Conservation (phyloP, 768 basidiomycete species). For the Amanita phalloides region DNA sequence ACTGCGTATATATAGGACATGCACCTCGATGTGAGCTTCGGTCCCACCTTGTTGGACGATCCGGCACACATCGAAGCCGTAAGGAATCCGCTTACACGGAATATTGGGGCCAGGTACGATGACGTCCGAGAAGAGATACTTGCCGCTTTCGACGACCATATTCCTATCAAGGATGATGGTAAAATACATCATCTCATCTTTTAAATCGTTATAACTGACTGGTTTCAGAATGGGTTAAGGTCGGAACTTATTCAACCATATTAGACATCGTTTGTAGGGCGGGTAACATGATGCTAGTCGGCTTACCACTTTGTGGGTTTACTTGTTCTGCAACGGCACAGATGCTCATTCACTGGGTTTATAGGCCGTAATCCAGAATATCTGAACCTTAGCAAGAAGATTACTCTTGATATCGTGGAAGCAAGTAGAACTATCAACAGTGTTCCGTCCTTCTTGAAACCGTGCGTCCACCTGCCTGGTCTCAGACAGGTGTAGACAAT, state of each 20-base stretch:
- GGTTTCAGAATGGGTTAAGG: constrained; percentile 9
- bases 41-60: constrained; percentile 11
- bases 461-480: constrained; percentile 7
- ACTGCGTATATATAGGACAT: constrained; percentile 11
- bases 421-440: constrained; percentile 12
- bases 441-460: constrained; percentile 15
- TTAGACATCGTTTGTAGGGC: constrained; percentile 14
- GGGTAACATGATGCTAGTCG: constrained; percentile 15
- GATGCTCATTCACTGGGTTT: not conserved
- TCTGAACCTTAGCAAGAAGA: constrained; percentile 5
- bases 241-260: constrained; percentile 8
- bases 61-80: constrained; percentile 12
- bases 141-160: constrained; percentile 11
- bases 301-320: constrained; percentile 15
- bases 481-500: not conserved
- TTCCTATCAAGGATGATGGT: constrained; percentile 1
- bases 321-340: not conserved
- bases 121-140: constrained; percentile 16
- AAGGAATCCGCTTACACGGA: constrained; percentile 16
- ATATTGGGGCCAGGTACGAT: constrained; percentile 15
- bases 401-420: constrained; percentile 9
- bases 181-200: too few relatives aligned
- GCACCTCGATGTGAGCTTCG: constrained; percentile 24
- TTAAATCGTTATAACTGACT: not conserved
- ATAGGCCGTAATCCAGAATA: not conserved